Percentiles rank a stretch among this genome's conserved stretches.
phyloP scores from a whole-genome alignment of 805 yeast genomes.

The Peterozyma xylosa region DNA sequence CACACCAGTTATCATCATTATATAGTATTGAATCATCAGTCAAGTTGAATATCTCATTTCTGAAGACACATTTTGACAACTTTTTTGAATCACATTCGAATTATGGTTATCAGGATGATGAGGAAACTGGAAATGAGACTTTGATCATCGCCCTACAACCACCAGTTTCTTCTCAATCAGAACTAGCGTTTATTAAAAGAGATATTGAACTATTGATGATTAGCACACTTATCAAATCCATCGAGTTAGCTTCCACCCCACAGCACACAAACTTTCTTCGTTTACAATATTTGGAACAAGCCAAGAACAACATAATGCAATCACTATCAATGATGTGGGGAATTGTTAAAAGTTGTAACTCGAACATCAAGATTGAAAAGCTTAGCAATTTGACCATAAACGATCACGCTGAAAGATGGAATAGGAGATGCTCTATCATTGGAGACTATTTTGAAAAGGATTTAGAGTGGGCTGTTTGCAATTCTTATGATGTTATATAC shows the following conservation, averaged over 20 bases:
- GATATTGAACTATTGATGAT: slow-evolving; percentile 8
- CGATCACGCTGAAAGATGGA: no score
- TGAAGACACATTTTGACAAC: background rate
- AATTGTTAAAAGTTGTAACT: slow-evolving; percentile 4
- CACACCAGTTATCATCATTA: no score
- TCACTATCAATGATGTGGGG: slow-evolving; percentile 5
- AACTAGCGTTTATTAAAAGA: slow-evolving; percentile 4
- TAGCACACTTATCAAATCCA: background rate
- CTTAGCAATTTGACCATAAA: no score
- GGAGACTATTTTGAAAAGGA: no score
- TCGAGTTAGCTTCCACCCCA: background rate
- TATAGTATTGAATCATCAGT: background rate
- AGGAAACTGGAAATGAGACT: background rate
- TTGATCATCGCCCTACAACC: slow-evolving; percentile 5
- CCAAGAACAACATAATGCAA: background rate
- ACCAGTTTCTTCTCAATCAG: slow-evolving; percentile 7
- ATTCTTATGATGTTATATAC: no score
- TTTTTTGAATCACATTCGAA: background rate
- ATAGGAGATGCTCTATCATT: no score
- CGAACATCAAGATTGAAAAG: no score
- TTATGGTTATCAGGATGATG: background rate
- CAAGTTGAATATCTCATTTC: background rate
- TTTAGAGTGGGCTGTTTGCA: no score
- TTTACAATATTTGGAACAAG: background rate
- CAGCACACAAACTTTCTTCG: background rate